phyloP scores from a whole-genome alignment of 805 yeast genomes.

The Saccharomycopsis selenospora region DNA sequence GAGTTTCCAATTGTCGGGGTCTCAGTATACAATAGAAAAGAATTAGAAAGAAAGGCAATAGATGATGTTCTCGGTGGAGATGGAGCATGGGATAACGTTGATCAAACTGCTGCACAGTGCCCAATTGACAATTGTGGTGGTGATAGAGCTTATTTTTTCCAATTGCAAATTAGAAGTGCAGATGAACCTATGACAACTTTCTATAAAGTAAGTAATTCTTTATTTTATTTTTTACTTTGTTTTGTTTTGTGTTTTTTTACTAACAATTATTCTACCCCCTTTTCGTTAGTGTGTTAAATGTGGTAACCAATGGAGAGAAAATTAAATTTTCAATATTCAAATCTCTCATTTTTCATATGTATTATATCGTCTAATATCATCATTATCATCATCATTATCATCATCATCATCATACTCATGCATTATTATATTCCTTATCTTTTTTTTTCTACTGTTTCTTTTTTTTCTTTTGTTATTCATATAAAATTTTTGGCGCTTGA shows the following conservation, averaged over 20 bases:
- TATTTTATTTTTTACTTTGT: not conserved
- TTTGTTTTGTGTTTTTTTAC: not conserved
- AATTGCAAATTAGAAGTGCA: conserved; percentile 92
- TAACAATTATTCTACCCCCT: not conserved
- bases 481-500: not conserved
- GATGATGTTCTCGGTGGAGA: conserved; percentile 96
- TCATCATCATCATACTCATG: conserved; percentile 1
- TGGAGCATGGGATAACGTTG: conserved; percentile 99
- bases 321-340: conserved; percentile 35
- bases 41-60: conserved; percentile 77
- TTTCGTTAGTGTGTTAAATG: conserved; percentile 67
- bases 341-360: not conserved
- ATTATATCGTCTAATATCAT: not conserved
- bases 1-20: conserved; percentile 82
- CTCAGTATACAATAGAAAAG: conserved; percentile 78
- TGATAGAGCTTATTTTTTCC: conserved; percentile 92
- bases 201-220: conserved; percentile 44
- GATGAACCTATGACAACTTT: conserved; percentile 99
- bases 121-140: conserved; percentile 82
- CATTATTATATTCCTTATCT: not conserved
- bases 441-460: not conserved
- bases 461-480: not conserved
- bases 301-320: conserved; percentile 95
- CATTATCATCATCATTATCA: conserved; percentile 1
- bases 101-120: conserved; percentile 90